Conservation (phyloP, 2,329 filamentous ascomycete genomes). For the Colletotrichum sp. region DNA sequence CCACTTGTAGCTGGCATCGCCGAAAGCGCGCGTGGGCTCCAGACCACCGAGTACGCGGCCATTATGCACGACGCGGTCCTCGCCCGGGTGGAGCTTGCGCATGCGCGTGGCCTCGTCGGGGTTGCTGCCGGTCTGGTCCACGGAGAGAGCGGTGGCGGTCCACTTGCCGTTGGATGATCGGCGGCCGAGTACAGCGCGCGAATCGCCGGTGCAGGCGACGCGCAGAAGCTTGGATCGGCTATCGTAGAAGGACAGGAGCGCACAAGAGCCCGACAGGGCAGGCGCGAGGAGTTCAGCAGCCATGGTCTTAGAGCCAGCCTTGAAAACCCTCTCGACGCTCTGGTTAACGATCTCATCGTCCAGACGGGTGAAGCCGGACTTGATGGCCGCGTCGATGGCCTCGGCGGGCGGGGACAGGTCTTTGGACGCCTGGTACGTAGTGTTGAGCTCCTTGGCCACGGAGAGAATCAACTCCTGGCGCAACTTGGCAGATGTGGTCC, state of each 20-base stretch:
- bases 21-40: constrained; percentile 93
- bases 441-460: constrained; percentile 90
- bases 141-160: constrained; percentile 87
- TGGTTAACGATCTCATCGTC: constrained; percentile 95
- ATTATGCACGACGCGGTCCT: constrained; percentile 85
- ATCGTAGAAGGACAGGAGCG: constrained; percentile 95
- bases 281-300: constrained; percentile 92
- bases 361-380: constrained; percentile 84
- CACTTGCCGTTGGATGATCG: constrained; percentile 83
- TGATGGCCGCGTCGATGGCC: constrained; percentile 89
- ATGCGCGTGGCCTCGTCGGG: constrained; percentile 83
- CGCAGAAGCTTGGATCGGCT: constrained; percentile 83
- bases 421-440: constrained; percentile 79
- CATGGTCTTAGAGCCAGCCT: constrained; percentile 86
- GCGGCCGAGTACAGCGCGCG: constrained; percentile 89
- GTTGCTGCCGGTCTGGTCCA: constrained; percentile 93
- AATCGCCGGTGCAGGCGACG: constrained; percentile 96
- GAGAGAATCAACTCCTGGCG: constrained; percentile 91
- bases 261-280: constrained; percentile 95
- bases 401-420: constrained; percentile 74
- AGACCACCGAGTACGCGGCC: constrained; percentile 91
- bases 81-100: constrained; percentile 85
- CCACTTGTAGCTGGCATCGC: constrained; percentile 98
- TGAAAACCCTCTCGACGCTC: constrained; percentile 89
- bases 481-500: constrained; percentile 97